Evolutionary conservation across 1,284 basidiomycete genomes (phyloP).

Genomic region (Omphalotus olearius): DNA sequence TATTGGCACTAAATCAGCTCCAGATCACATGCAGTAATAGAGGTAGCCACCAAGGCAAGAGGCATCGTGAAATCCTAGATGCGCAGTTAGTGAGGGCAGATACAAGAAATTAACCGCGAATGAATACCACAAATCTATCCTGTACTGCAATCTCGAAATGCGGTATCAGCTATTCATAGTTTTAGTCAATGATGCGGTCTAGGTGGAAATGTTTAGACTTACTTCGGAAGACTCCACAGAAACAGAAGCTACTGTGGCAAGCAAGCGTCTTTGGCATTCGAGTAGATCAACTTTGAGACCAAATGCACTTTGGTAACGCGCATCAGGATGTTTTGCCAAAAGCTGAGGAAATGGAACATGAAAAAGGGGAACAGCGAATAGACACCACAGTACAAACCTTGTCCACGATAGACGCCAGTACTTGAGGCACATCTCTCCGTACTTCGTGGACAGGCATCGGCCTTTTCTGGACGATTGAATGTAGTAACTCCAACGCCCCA

Average conservation of each 20-base stretch:
- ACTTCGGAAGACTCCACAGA: constrained; percentile 58
- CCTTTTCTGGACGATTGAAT: constrained; percentile 64
- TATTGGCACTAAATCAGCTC: constrained; percentile 20
- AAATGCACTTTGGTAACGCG: constrained; percentile 64
- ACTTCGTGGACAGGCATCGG: constrained; percentile 73
- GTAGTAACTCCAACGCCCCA: constrained; percentile 60
- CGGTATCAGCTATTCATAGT: constrained; percentile 50
- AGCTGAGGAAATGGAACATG: constrained; percentile 33
- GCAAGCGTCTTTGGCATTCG: constrained; percentile 59
- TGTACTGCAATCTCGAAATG: constrained; percentile 58
- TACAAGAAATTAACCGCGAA: not conserved
- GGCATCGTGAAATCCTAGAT: constrained; percentile 64
- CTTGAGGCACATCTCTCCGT: constrained; percentile 65
- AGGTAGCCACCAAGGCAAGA: constrained; percentile 45
- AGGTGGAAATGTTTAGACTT: constrained; percentile 11
- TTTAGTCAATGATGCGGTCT: constrained; percentile 7
- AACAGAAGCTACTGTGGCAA: constrained; percentile 51
- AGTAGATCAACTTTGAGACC: constrained; percentile 63
- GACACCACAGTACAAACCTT: constrained; percentile 37
- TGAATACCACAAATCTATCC: constrained; percentile 54
- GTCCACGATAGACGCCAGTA: constrained; percentile 65
- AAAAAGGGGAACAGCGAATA: constrained; percentile 1
- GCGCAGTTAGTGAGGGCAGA: constrained; percentile 3
- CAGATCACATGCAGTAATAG: not conserved
- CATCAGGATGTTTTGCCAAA: constrained; percentile 59